phyloP scores from a whole-genome alignment of 2,329 filamentous ascomycete species.

The Diaporthe ilicicola region DNA sequence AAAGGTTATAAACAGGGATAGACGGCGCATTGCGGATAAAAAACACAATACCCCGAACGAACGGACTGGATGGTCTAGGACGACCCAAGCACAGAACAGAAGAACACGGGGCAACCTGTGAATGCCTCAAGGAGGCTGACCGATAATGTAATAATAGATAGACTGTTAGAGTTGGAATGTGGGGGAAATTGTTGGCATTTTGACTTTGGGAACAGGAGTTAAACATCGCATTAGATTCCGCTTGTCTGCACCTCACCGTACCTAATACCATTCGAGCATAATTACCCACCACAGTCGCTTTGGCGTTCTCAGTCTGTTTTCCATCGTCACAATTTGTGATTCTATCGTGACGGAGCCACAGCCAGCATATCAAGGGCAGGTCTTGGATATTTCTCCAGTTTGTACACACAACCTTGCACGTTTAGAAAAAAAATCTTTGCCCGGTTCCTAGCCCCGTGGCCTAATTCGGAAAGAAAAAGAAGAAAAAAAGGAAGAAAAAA shows the following conservation, averaged over 20 bases:
- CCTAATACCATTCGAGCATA: not conserved
- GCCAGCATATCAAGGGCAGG: not conserved
- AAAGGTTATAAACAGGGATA: conserved; percentile 18
- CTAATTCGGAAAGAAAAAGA: too few relatives aligned
- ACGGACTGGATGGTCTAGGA: conserved; percentile 13
- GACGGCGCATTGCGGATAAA: conserved; percentile 28
- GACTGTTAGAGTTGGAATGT: not conserved
- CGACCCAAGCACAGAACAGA: not conserved
- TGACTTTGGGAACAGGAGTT: not conserved
- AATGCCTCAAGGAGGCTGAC: not conserved
- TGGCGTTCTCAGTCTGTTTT: not conserved
- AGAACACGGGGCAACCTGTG: conserved; percentile 11
- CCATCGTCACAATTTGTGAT: not conserved
- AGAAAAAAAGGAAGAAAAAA: too few relatives aligned
- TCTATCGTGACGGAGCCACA: not conserved
- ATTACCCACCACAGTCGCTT: not conserved
- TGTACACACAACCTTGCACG: too few relatives aligned
- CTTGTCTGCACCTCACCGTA: conserved; percentile 10
- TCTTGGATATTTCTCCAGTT: not conserved
- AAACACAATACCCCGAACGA: conserved; percentile 4
- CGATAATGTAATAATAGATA: conserved; percentile 20
- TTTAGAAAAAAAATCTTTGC: too few relatives aligned
- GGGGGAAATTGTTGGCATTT: not conserved
- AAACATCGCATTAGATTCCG: not conserved
- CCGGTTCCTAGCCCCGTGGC: too few relatives aligned